phyloP scores from a whole-genome alignment of 2,329 filamentous ascomycete genomes.

The Colletotrichum sansevieriae region DNA sequence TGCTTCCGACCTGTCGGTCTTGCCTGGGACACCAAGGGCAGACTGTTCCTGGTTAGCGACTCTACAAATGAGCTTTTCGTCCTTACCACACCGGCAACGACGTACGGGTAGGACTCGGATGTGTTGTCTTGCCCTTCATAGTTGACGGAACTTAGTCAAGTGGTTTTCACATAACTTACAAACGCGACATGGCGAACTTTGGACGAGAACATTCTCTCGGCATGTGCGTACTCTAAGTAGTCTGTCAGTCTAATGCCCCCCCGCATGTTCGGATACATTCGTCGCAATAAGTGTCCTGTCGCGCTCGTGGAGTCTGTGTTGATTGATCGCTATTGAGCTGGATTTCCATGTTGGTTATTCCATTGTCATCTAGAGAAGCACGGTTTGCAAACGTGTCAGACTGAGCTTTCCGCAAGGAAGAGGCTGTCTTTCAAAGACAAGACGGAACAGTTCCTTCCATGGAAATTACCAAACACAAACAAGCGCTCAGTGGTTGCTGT shows the following conservation, averaged over 20 bases:
- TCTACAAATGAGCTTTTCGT: conserved; percentile 77
- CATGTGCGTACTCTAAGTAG: conserved; percentile 1
- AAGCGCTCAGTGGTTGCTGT: conserved; percentile 31
- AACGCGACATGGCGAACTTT: not conserved
- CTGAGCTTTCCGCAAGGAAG: not conserved
- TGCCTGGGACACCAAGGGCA: conserved; percentile 61
- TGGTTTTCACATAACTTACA: not conserved
- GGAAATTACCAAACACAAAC: conserved; percentile 8
- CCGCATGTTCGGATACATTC: not conserved
- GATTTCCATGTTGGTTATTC: too few species aligned
- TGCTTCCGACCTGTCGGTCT: conserved; percentile 76
- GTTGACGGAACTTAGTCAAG: not conserved
- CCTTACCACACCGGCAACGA: conserved; percentile 46
- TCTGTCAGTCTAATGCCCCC: not conserved
- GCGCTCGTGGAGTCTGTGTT: too few species aligned
- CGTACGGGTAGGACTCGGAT: conserved; percentile 2
- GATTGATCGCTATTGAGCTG: too few species aligned
- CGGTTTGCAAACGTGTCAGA: too few species aligned
- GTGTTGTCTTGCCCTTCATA: conserved; percentile 3
- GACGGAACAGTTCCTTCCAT: conserved; percentile 21
- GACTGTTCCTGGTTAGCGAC: conserved; percentile 74
- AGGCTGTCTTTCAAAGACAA: conserved; percentile 20
- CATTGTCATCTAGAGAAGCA: too few species aligned
- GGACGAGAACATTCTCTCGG: conserved; percentile 1
- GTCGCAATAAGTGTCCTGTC: too few species aligned